Evolutionary conservation across 768 basidiomycete species (phyloP).

Genomic region (Glaciozyma antarctica): DNA sequence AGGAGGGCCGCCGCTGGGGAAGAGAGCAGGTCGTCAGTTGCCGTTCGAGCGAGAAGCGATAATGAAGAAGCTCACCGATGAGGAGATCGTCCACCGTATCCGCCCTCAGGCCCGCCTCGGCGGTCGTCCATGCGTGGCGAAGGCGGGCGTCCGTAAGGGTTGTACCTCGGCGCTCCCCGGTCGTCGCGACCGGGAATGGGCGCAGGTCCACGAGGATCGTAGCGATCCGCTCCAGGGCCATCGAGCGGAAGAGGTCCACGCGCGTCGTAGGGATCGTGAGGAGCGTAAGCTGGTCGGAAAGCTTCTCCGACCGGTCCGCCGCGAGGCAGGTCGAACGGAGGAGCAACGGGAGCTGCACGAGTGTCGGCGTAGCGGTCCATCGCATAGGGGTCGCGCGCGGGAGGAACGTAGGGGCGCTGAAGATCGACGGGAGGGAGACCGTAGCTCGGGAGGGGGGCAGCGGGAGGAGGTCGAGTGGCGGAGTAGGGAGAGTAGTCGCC

Average conservation of each 20-base stretch:
- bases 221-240: background rate
- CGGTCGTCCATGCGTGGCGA: slow-evolving; percentile 5
- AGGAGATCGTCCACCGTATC: slow-evolving; percentile 19
- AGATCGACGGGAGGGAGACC: background rate
- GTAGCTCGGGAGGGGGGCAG: slow-evolving; percentile 4
- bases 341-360: background rate
- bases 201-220: background rate
- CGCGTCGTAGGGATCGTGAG: slow-evolving; percentile 27
- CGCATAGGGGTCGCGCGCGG: background rate
- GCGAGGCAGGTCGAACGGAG: slow-evolving; percentile 7
- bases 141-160: slow-evolving; percentile 7
- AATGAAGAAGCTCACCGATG: slow-evolving; percentile 12
- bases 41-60: background rate
- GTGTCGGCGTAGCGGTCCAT: background rate
- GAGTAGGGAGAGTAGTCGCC: slow-evolving; percentile 19
- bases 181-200: background rate
- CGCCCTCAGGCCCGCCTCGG: background rate
- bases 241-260: slow-evolving; percentile 3
- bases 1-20: background rate
- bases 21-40: background rate
- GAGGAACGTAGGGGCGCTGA: background rate
- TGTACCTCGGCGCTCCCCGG: slow-evolving; percentile 9
- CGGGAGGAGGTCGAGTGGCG: background rate
- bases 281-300: slow-evolving; percentile 15
- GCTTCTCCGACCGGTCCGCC: slow-evolving; percentile 14